phyloP scores from a whole-genome alignment of 1,284 basidiomycete species.

The Microbotryum lychnidis-dioicae region DNA sequence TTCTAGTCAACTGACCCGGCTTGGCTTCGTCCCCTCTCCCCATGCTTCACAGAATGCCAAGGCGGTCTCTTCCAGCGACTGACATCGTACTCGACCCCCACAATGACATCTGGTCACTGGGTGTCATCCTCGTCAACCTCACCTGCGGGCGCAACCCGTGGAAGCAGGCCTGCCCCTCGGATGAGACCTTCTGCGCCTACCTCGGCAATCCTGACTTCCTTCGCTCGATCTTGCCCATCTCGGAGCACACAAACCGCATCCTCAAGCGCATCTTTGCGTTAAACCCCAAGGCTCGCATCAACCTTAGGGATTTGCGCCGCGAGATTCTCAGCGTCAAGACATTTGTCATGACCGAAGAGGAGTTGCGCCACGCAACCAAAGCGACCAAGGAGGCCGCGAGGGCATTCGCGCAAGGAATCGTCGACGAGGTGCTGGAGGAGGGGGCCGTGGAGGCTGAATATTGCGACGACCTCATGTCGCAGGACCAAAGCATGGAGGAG shows the following conservation, averaged over 20 bases:
- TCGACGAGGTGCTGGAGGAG: not conserved
- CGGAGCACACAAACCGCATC: conserved; percentile 50
- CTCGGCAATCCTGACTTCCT: conserved; percentile 61
- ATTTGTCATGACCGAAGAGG: conserved; percentile 57
- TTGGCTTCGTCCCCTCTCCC: conserved; percentile 5
- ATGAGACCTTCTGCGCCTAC: conserved; percentile 65
- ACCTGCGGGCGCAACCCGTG: conserved; percentile 81
- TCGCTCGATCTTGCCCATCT: conserved; percentile 63
- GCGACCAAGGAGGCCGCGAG: conserved; percentile 38
- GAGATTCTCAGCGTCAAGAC: conserved; percentile 53
- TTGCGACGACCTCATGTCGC: not conserved
- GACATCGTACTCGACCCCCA: conserved; percentile 61
- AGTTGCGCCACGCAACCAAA: conserved; percentile 45
- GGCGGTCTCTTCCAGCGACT: conserved; percentile 59
- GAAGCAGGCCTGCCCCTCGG: conserved; percentile 62
- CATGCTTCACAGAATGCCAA: conserved; percentile 64
- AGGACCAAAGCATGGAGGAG: conserved; percentile 9
- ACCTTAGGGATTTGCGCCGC: conserved; percentile 55
- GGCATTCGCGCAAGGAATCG: conserved; percentile 27
- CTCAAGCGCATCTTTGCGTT: conserved; percentile 50
- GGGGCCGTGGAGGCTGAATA: not conserved
- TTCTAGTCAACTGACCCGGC: conserved; percentile 14
- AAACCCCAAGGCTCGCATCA: conserved; percentile 44
- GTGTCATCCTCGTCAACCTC: conserved; percentile 85
- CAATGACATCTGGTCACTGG: conserved; percentile 88